Conservation (phyloP, 2,329 filamentous ascomycete species). For the Talaromyces piceae region DNA sequence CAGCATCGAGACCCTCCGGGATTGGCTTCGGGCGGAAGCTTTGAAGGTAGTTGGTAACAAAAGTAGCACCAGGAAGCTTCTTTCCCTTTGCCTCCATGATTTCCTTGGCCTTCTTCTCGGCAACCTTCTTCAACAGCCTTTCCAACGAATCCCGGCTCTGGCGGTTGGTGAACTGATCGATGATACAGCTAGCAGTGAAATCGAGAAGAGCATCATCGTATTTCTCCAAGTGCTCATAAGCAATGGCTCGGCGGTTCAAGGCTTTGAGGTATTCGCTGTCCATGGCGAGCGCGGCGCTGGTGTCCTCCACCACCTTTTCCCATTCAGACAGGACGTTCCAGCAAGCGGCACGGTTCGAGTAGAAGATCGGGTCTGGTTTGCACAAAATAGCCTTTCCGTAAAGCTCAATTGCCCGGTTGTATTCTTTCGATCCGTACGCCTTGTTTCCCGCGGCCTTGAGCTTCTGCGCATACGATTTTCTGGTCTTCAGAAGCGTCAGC, state of each 20-base stretch:
- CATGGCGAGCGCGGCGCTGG: conserved; percentile 85
- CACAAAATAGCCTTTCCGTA: conserved; percentile 95
- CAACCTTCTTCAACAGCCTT: conserved; percentile 90
- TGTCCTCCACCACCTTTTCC: conserved; percentile 96
- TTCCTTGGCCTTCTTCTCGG: conserved; percentile 84
- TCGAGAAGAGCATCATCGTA: conserved; percentile 93
- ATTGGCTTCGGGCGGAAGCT: conserved; percentile 83
- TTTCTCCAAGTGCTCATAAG: conserved; percentile 86
- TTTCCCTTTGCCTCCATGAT: conserved; percentile 75
- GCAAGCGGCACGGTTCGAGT: conserved; percentile 96
- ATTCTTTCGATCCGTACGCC: conserved; percentile 89
- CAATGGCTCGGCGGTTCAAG: conserved; percentile 89
- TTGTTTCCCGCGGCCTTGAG: conserved; percentile 95
- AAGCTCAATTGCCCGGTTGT: conserved; percentile 85
- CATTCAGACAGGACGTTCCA: conserved; percentile 89
- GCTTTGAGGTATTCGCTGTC: conserved; percentile 97
- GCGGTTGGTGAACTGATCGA: conserved; percentile 93
- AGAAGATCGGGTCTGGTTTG: conserved; percentile 96
- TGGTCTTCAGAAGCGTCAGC: conserved; percentile 47
- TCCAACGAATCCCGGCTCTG: conserved; percentile 83
- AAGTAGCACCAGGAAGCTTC: conserved; percentile 89
- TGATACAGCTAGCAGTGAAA: conserved; percentile 98
- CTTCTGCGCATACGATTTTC: conserved; percentile 80
- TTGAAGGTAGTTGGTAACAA: conserved; percentile 97
- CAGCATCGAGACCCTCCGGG: conserved; percentile 75